Evolutionary conservation across 1,284 basidiomycete species (phyloP), one percentile per base, ranked within the genome.

Genomic region (Athelia psychrophila): DNA sequence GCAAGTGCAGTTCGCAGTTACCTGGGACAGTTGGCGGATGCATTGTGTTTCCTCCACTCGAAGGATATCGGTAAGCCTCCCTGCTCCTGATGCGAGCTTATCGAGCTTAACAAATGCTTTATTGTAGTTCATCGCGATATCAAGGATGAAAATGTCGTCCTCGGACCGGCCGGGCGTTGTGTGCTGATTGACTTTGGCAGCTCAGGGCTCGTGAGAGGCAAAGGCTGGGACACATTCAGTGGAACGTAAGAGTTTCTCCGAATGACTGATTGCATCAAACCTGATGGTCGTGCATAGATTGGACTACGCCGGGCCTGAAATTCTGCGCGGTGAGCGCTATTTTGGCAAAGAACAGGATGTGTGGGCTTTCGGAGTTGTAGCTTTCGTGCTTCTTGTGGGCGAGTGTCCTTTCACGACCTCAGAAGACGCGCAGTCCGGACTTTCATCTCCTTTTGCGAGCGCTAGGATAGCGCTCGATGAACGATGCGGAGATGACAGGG

Each of bases 321-420:
- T 99, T 54, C 72, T 99, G 48, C 86, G 93, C 19, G 96, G 96
- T 10, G 94, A 97, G 65, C 84, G 92, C 54, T 99, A 99, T 67
- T 80, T 88, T 51, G 96, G 96, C 40, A 96, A 95, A 68, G 94
- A 96, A 65, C 95, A 98, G 71, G 96, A 99, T 61, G 88, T 99
- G 0, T 99, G 96, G 96, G 96, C 96, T 1, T 90, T 97, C 53
- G 96, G 96, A n/a, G 95, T 98, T 12, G 93, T 99, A 16, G 93
- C 88, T 12, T 99, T 95, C 67, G 97, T 99, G 51, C 82, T 99
- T 52, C 80, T 99, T 15, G 90, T 95, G 22, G 96, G 96, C 19
- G 94, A 98, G 73, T 97, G 93, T 61, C 95, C 95, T 1, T 97
- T 97, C 73, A 84, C 88, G 68, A 91, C 88, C 3, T 86, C 89